Base-by-base conservation (phyloP, 2,329 filamentous ascomycete genomes). In the Ramularia endophylla region DNA sequence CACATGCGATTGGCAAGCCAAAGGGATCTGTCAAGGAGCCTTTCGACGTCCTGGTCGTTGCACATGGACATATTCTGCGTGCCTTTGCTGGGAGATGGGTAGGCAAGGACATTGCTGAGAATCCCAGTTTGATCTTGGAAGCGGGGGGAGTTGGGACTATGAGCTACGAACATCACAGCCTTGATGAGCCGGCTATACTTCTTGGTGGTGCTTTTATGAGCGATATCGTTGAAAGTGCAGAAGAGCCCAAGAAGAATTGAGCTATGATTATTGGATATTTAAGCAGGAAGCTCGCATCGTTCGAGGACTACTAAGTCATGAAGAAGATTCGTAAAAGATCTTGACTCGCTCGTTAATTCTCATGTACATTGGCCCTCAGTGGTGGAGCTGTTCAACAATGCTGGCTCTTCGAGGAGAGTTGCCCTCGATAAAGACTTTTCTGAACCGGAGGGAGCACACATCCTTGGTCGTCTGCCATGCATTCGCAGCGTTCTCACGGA, bases 51-150 rank as follows among this genome's bases (percentile, higher is more conserved):
- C 64, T 90, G 17, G 72, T 95, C 36, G 87, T 95, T 5, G 89
- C 87, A 16, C 89, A 95, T 60, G 89, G 89, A 0, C 89, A 95
- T 66, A 90, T 95, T 42, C 68, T 95, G 39, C 74, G 89, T 12
- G 86, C 87, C 0, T 87, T 95, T 62, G 88, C 89, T 5, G 86
- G 90, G 71, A 75, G 88, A 22, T 95, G 89, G 89, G 75, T 81
- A 0, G 78, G 80, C 0, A 84, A 84, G 67, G 72, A 77, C 9
- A 69, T 95, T 44, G 75, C 78, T 40, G 81, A 87, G 36, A 87
- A 84, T 6, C 84, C 87, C 28, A 77, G 81, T 5, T 80, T 95
- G 60, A 71, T 95, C 47, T 68, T 95, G n/a, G 89, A 95, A 62
- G 70, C 71, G 4, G 71, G 71, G 2, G 70, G 71, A 33, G 71